Percentiles rank a stretch among this genome's conserved stretches.
Conservation (phyloP, 345 rosid genomes). For the Dipteronia dyeriana region DNA sequence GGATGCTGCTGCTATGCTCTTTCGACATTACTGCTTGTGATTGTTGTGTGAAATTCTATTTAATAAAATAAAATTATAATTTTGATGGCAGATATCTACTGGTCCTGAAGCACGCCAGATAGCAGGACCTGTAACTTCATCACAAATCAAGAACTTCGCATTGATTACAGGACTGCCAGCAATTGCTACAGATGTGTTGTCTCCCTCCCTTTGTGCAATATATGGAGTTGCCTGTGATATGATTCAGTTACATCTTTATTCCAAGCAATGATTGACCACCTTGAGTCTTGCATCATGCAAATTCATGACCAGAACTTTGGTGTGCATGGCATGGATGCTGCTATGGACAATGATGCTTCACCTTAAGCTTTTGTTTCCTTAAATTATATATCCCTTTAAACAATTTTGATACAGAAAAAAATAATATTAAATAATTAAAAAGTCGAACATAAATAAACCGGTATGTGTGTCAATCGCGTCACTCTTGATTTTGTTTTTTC, state of each 20-base stretch:
- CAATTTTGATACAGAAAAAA: too few relatives aligned
- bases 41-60: neutral
- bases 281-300: conserved; percentile 86
- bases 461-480: too few relatives aligned
- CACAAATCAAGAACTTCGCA: conserved; percentile 86
- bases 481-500: too few relatives aligned
- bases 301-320: conserved; percentile 94
- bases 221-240: conserved; percentile 89
- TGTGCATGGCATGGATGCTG: conserved; percentile 69
- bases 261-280: conserved; percentile 88
- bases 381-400: too few relatives aligned
- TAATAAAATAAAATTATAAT: conserved; percentile 16
- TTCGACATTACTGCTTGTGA: neutral
- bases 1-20: conserved; percentile 11
- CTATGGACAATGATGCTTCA: conserved; percentile 82
- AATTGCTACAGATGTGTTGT: conserved; percentile 77
- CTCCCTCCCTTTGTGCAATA: conserved; percentile 70
- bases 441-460: too few relatives aligned
- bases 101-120: conserved; percentile 96
- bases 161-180: conserved; percentile 70
- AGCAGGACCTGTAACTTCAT: conserved; percentile 76
- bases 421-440: too few relatives aligned
- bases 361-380: too few relatives aligned
- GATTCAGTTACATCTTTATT: conserved; percentile 87
- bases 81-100: conserved; percentile 78